phyloP scores from a whole-genome alignment of 768 basidiomycete genomes.

The Boletus tomentosulus region DNA sequence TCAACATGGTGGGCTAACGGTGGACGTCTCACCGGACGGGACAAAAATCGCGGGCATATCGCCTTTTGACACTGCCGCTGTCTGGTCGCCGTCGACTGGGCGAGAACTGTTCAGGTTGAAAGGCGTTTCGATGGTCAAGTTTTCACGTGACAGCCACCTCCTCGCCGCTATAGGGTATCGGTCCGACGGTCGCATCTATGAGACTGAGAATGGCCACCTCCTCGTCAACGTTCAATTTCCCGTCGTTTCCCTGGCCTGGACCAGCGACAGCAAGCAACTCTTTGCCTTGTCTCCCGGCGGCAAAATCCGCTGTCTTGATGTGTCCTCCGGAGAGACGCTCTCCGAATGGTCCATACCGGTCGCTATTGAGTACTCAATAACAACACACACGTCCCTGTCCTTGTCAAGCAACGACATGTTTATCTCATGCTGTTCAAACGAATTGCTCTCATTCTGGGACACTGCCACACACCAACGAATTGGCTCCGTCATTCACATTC shows the following conservation, averaged over 20 bases:
- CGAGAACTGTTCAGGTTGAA: not conserved
- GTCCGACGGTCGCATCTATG: not conserved
- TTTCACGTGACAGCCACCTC: not conserved
- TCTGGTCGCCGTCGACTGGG: not conserved
- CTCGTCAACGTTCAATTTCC: not conserved
- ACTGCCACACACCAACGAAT: too few species aligned
- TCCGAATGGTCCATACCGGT: not conserved
- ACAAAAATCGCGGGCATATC: not conserved
- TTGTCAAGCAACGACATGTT: not conserved
- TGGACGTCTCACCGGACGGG: not conserved
- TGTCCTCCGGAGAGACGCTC: not conserved
- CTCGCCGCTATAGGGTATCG: not conserved
- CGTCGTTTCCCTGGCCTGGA: not conserved
- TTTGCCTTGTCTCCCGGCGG: not conserved
- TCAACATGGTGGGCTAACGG: not conserved
- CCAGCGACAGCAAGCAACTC: not conserved
- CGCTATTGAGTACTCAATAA: too few species aligned
- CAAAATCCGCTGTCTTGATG: not conserved
- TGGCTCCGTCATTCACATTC: too few species aligned
- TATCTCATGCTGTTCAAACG: not conserved
- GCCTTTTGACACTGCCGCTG: not conserved
- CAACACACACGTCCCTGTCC: not conserved
- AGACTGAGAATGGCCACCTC: not conserved
- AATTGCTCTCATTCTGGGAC: not conserved
- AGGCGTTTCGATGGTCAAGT: not conserved